phyloP scores from a whole-genome alignment of 208 protist species.

The Acanthamoeba lenticulata region DNA sequence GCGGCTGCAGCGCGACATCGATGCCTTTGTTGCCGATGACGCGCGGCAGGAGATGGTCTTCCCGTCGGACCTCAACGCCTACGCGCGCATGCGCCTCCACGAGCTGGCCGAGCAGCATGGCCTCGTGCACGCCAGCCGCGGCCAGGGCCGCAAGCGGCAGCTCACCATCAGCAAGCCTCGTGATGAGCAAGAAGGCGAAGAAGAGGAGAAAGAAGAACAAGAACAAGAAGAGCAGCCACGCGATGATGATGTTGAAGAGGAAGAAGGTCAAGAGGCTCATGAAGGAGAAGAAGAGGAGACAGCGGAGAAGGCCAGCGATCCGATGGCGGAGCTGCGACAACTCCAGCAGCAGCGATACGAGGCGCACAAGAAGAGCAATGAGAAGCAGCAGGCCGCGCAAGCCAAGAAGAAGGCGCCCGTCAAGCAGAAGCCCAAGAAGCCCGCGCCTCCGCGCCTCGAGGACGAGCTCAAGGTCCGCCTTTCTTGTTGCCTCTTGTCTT shows the following conservation, averaged over 20 bases:
- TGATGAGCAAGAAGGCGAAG: background rate
- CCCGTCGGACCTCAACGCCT: background rate
- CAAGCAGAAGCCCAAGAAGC: background rate
- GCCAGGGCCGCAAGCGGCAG: background rate
- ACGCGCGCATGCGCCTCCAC: background rate
- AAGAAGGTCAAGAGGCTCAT: background rate
- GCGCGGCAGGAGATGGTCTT: background rate
- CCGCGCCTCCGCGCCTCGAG: background rate
- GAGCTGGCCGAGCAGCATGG: constrained; percentile 21
- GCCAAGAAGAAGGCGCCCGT: background rate
- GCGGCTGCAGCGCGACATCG: background rate
- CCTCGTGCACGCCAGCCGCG: background rate
- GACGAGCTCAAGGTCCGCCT: constrained; percentile 33
- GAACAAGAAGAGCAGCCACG: too few species aligned
- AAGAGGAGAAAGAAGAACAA: background rate
- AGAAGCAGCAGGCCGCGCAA: background rate
- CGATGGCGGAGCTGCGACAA: background rate
- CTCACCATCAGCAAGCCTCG: constrained; percentile 6
- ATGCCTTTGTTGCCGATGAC: background rate
- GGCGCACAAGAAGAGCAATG: background rate
- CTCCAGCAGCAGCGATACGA: background rate
- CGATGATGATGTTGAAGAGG: too few species aligned
- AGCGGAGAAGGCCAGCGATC: background rate
- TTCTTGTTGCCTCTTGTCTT: background rate
- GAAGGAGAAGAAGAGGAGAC: background rate